phyloP scores from a whole-genome alignment of 352 stramenopile species.

The Phytophthora citrophthora region DNA sequence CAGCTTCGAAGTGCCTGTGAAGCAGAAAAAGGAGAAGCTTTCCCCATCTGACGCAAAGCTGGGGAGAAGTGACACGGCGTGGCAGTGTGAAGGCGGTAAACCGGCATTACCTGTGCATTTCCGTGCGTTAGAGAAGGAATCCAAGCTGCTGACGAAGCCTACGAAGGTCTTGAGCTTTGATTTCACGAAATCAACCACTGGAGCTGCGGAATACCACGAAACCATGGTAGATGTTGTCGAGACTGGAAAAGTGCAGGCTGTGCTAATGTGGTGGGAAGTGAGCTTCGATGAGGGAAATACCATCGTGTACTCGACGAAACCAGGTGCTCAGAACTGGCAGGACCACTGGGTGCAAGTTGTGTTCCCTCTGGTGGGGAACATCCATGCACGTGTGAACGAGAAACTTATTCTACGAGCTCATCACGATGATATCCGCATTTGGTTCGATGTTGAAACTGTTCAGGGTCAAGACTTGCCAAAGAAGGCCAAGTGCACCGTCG shows the following conservation, averaged over 20 bases:
- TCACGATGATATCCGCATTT: constrained; percentile 81
- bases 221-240: constrained; percentile 44
- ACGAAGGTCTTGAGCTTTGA: constrained; percentile 67
- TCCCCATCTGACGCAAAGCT: constrained; percentile 34
- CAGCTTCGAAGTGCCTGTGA: constrained; percentile 44
- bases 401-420: constrained; percentile 59
- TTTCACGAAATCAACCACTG: constrained; percentile 52
- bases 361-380: constrained; percentile 55
- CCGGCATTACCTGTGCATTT: constrained; percentile 76
- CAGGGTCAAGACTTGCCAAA: constrained; percentile 23
- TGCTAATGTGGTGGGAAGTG: constrained; percentile 86
- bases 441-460: constrained; percentile 66
- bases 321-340: constrained; percentile 77
- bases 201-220: constrained; percentile 39
- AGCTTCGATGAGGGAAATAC: constrained; percentile 59
- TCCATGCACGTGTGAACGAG: constrained; percentile 22
- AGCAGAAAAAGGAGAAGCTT: constrained; percentile 25
- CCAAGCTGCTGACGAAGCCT: constrained; percentile 49
- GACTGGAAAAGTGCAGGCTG: constrained; percentile 56
- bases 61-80: constrained; percentile 61
- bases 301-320: constrained; percentile 73
- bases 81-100: constrained; percentile 64
- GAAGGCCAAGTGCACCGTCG: constrained; percentile 40
- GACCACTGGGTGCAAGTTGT: constrained; percentile 87
- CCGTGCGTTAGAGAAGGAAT: constrained; percentile 41